Base-by-base conservation (phyloP, 805 yeast genomes). In the Candida taoyuanica region DNA sequence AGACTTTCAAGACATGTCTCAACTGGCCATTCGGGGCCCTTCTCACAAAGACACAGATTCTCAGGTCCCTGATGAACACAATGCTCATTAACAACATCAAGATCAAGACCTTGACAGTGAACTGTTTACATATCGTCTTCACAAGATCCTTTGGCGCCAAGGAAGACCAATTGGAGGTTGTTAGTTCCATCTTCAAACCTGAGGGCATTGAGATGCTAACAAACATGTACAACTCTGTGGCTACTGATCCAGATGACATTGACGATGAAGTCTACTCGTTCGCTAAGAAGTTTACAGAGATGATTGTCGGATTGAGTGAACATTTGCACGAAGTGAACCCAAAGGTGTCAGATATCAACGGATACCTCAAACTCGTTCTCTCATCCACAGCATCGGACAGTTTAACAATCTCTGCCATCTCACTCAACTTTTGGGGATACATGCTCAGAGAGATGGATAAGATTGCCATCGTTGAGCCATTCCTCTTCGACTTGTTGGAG, bases 341-440 rank as follows among this genome's bases (percentile, higher is more conserved):
- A 33, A 74, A 73, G 17, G 60, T 67, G 16, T 67, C 84, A 3
- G 94, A 85, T 54, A 65, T 85, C 6, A 70, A 69, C 21, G 76
- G 73, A 35, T 93, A 86, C 56, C 70, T 88, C 46, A 72, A 74
- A 39, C 70, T 93, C 17, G 87, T 93, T 5, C 65, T 93, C 31
- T 73, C 79, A 32, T 86, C 96, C 1, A 85, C 96, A 0, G 74
- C 71, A 51, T 93, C 87, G 55, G 84, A 86, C 18, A 85, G 95
- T 51, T 69, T 93, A 39, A 81, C 91, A n/a, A 81, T 91, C 3
- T 82, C 95, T 35, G 96, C 96, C 0, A 70, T 93, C 14, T 85
- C 96, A 0, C 63, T 93, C 36, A 96, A 88, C 57, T 83, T 93
- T 65, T 94, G 98, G 98, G 87, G 95, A 44, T 76, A 91, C 2